Base-by-base conservation (phyloP, 352 stramenopile genomes). In the Pythium dissotocum region DNA sequence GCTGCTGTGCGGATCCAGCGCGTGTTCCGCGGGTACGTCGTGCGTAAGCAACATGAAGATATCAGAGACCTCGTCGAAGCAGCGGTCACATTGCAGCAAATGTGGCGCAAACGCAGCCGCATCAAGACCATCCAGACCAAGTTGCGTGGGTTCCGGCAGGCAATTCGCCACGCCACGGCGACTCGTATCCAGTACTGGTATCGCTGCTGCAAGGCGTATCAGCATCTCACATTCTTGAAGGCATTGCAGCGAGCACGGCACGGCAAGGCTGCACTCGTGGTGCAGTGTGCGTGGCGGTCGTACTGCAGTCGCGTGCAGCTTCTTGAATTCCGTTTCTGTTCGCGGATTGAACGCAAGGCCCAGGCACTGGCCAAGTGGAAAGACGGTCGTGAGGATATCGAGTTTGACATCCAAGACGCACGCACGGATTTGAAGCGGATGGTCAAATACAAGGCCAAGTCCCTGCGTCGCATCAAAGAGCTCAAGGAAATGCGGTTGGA, bases 361-460 rank as follows among this genome's bases (percentile, higher is more conserved):
- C 69, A 67, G 18, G 67, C 78, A 26, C 63, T 93, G 14, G 90
- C 82, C 0, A 58, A 77, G 16, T 70, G 70, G 6, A 90, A 90
- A 52, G 76, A 90, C 24, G 61, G 77, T 6, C 80, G 79, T 6
- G 83, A 93, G 30, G 85, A 90, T 65, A 85, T 93, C 38, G 75
- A 88, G 56, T 88, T 93, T 53, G 87, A 93, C 58, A 75, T 89
- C 21, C 65, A 87, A 3, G 85, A 95, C 49, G 78, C 82, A 0
- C 77, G 77, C 4, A 59, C 58, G 2, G 85, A 93, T 66, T 63
- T 91, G 2, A 89, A 89, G 57, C 82, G 81, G 1, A 59, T 91
- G n/a, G 77, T 88, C 65, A 87, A 87, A 67, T 89, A 90, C 75
- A 89, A 90, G 61, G 80, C 80, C 36, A 93, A 92, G 72, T 73